Evolutionary conservation across 768 basidiomycete genomes (phyloP).

Genomic region (Amanita phalloides): DNA sequence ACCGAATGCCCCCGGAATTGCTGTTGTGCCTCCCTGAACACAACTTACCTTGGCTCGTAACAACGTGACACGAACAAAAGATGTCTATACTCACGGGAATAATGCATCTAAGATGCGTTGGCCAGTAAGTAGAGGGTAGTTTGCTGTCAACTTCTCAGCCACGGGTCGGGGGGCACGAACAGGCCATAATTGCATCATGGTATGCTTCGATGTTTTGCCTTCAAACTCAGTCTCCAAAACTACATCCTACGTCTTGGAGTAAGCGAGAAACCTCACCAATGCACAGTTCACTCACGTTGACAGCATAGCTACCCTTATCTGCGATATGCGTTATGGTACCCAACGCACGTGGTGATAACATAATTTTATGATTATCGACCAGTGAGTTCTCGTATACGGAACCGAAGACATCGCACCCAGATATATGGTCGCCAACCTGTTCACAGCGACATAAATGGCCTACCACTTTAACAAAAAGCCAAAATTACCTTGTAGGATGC

Average conservation of each 20-base stretch:
- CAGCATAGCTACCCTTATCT: constrained; percentile 87
- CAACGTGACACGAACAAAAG: neutral
- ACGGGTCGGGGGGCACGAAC: constrained; percentile 96
- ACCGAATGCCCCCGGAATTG: constrained; percentile 98
- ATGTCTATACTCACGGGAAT: constrained; percentile 63
- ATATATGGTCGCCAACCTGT: constrained; percentile 92
- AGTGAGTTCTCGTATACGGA: constrained; percentile 95
- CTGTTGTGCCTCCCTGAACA: constrained; percentile 93
- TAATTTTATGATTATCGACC: constrained; percentile 93
- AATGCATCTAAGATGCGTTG: constrained; percentile 95
- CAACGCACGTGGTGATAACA: constrained; percentile 87
- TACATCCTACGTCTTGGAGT: constrained; percentile 50
- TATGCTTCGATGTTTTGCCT: constrained; percentile 86
- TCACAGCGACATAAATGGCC: constrained; percentile 3
- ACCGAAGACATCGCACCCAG: constrained; percentile 96
- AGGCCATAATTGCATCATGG: constrained; percentile 98
- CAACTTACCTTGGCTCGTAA: constrained; percentile 37
- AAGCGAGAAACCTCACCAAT: constrained; percentile 1
- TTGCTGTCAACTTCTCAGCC: constrained; percentile 89
- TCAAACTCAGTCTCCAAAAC: constrained; percentile 97
- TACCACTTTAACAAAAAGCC: neutral
- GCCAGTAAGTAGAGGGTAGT: constrained; percentile 87
- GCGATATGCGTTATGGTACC: constrained; percentile 92
- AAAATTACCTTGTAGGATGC: constrained; percentile 55
- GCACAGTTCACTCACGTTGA: constrained; percentile 50